phyloP scores from a whole-genome alignment of 306 rosid genomes.

The Neltuma alba region DNA sequence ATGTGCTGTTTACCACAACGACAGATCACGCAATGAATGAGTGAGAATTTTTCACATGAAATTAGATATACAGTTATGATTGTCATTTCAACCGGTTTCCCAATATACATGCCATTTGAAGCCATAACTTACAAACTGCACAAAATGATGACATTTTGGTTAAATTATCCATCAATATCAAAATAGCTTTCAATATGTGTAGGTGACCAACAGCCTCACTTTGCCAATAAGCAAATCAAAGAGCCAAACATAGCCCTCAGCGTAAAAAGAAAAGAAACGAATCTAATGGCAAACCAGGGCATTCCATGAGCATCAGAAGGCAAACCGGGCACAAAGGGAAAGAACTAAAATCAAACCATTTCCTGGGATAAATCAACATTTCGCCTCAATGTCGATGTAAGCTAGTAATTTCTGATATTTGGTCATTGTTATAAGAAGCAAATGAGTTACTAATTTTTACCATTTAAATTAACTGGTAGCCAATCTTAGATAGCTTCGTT shows the following conservation, averaged over 20 bases:
- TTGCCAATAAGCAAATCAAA: background rate
- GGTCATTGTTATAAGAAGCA: background rate
- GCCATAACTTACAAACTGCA: background rate
- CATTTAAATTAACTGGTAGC: background rate
- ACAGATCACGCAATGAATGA: background rate
- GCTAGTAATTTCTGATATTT: background rate
- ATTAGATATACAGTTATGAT: background rate
- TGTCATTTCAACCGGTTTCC: background rate
- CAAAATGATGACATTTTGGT: background rate
- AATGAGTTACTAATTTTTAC: background rate
- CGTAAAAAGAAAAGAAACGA: background rate
- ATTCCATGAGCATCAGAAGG: background rate
- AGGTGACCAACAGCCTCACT: background rate
- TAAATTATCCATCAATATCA: background rate
- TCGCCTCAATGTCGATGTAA: background rate
- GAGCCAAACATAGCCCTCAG: background rate
- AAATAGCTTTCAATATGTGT: background rate
- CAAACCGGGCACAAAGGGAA: background rate
- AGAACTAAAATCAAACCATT: background rate
- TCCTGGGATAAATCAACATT: background rate
- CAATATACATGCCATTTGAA: background rate
- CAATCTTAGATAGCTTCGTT: background rate
- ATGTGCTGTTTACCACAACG: slow-evolving; percentile 46
- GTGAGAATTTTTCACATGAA: background rate
- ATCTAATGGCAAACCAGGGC: too few relatives aligned